phyloP scores from a whole-genome alignment of 2,329 filamentous ascomycete genomes.

The Triangularia verruculosa region DNA sequence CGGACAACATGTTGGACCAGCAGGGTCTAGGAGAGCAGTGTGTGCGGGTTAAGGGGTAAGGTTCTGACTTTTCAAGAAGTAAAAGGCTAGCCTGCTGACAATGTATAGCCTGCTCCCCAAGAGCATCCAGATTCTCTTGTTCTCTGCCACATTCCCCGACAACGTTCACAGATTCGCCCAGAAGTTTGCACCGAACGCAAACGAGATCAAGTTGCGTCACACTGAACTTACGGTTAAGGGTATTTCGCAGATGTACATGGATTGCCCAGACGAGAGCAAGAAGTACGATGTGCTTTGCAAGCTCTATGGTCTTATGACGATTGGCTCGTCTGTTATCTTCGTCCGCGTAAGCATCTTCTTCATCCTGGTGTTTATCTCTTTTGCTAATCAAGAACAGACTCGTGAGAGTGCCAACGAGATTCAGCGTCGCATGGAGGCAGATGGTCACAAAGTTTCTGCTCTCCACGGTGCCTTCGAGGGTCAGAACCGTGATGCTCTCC shows the following conservation, averaged over 20 bases:
- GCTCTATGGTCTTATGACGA: constrained; percentile 93
- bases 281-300: constrained; percentile 89
- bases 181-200: constrained; percentile 80
- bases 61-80: neutral
- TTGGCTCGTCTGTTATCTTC: constrained; percentile 97
- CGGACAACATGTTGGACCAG: constrained; percentile 97
- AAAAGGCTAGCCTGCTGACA: constrained; percentile 12
- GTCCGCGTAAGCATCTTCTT: constrained; percentile 65
- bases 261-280: constrained; percentile 75
- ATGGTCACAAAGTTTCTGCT: constrained; percentile 89
- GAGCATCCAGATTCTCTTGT: constrained; percentile 82
- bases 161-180: constrained; percentile 81
- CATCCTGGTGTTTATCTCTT: neutral
- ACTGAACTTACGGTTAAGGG: constrained; percentile 94
- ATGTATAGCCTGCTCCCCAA: constrained; percentile 64
- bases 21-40: constrained; percentile 95
- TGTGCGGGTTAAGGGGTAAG: constrained; percentile 79
- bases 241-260: constrained; percentile 97
- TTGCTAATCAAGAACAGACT: constrained; percentile 52
- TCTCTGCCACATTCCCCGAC: constrained; percentile 90
- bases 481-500: constrained; percentile 73
- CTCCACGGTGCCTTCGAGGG: constrained; percentile 88
- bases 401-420: constrained; percentile 84
- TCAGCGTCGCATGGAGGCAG: constrained; percentile 76
- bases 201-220: constrained; percentile 81